phyloP scores from a whole-genome alignment of 2,329 filamentous ascomycete species.

The Penicillium palitans region DNA sequence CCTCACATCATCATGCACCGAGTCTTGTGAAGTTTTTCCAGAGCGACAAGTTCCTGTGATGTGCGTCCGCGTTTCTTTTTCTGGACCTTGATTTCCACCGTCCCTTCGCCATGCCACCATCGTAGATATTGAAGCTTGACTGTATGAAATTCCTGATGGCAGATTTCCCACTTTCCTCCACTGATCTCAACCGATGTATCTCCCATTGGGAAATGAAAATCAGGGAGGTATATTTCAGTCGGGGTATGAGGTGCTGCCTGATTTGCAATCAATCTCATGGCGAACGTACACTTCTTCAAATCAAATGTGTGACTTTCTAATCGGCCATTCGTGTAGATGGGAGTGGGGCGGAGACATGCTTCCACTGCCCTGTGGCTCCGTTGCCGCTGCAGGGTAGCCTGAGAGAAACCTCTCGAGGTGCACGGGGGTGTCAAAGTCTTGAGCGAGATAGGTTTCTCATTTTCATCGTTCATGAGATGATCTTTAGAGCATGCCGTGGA shows the following conservation, averaged over 20 bases:
- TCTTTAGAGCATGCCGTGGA: neutral
- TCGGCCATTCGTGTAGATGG: slow-evolving; percentile 71
- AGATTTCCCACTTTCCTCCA: slow-evolving; percentile 88
- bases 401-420: slow-evolving; percentile 58
- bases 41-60: neutral
- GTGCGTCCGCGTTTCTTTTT: neutral
- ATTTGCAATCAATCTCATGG: slow-evolving; percentile 65
- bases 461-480: neutral
- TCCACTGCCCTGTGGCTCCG: slow-evolving; percentile 86
- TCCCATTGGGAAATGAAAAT: slow-evolving; percentile 84
- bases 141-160: slow-evolving; percentile 66
- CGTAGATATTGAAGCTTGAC: slow-evolving; percentile 72
- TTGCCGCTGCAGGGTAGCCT: slow-evolving; percentile 57
- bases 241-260: slow-evolving; percentile 61
- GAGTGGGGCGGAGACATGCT: slow-evolving; percentile 84
- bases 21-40: neutral
- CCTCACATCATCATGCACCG: neutral
- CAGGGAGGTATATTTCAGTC: slow-evolving; percentile 82
- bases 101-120: slow-evolving; percentile 91
- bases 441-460: no score
- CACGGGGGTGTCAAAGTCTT: slow-evolving; percentile 57
- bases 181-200: slow-evolving; percentile 71
- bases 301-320: slow-evolving; percentile 77
- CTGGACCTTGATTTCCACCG: slow-evolving; percentile 72
- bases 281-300: slow-evolving; percentile 74